phyloP scores from a whole-genome alignment of 192 early-diverging fungal species.

The Backusella liffmaniae region DNA sequence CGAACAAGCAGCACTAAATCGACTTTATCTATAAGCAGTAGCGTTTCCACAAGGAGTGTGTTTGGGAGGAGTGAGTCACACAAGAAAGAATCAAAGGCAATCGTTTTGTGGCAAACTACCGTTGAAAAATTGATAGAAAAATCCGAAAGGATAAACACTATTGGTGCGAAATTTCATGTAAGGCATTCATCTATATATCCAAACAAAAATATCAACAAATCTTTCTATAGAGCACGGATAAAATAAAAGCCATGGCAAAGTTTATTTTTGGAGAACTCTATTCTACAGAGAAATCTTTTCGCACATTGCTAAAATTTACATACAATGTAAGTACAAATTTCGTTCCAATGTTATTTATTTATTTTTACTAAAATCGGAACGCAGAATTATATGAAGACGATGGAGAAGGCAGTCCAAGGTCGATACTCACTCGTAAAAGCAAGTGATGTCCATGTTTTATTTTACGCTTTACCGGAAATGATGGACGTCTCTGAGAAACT shows the following conservation, averaged over 20 bases:
- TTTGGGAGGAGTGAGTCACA: not conserved
- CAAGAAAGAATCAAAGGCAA: not conserved
- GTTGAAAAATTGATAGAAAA: not conserved
- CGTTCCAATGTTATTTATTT: not conserved
- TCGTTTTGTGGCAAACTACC: not conserved
- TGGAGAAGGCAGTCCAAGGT: slow-evolving; percentile 22
- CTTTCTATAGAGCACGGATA: not conserved
- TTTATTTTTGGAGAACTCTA: slow-evolving; percentile 33
- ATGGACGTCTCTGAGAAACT: slow-evolving; percentile 31
- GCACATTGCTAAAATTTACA: slow-evolving; percentile 39
- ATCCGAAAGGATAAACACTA: not conserved
- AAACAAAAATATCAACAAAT: not conserved
- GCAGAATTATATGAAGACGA: slow-evolving; percentile 42
- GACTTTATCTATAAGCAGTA: not conserved
- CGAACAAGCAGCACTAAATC: not conserved
- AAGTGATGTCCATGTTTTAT: slow-evolving; percentile 34
- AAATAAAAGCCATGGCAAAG: slow-evolving; percentile 1
- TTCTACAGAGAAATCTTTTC: slow-evolving; percentile 28
- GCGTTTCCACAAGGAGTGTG: not conserved
- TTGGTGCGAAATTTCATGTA: not conserved
- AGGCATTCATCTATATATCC: not conserved
- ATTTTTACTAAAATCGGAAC: not conserved
- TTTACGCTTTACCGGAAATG: slow-evolving; percentile 35
- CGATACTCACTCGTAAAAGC: slow-evolving; percentile 32
- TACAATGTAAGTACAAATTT: slow-evolving; percentile 33